Base-by-base conservation (phyloP, 1,284 basidiomycete species). In the Waitea zeae region DNA sequence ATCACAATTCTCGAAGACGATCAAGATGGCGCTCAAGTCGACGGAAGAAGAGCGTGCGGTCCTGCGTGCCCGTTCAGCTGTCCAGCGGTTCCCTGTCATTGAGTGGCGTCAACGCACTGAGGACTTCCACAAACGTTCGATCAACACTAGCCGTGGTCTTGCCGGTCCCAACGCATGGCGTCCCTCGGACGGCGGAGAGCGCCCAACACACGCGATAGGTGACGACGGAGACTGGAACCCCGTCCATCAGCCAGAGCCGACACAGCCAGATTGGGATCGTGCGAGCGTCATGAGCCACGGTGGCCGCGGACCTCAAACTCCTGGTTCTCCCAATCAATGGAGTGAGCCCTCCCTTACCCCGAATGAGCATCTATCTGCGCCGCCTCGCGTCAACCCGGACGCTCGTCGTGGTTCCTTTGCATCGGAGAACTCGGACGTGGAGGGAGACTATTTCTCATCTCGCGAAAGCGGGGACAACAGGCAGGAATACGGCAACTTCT, bases 21-120 rank as follows among this genome's bases (percentile, higher is more conserved):
- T 93, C 62, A 92, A 90, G 54, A 69, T 90, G 58, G 88, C 88
- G 3, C 62, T 92, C 44, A 92, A 84, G 54, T 90, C 88, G 5
- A 75, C 79, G 0, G 71, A 86, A 46, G 80, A 92, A 53, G 87
- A 92, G 46, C 78, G 88, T 41, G 86, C 88, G 7, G 75, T 93
- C 46, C 67, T 93, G 12, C 81, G 87, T 50, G 88, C 88, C 27
- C 74, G 88, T 33, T 92, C 88, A 26, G 88, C 88, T 15, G 70
- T 92, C 4, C 88, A 92, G 49, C 82, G 88, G 50, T 93, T 93
- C 79, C 88, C 88, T 4, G 88, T 93, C 40, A 82, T 93, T 30
- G 87, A 92, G 57, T 92, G 88, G 88, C 82, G 88, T 49, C 87
- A 92, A 52, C 73, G 83, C 36, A 84, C 79, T 62, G 88, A 93